Conservation (phyloP, 2,329 filamentous ascomycete genomes). For the Salinomyces thailandicus region DNA sequence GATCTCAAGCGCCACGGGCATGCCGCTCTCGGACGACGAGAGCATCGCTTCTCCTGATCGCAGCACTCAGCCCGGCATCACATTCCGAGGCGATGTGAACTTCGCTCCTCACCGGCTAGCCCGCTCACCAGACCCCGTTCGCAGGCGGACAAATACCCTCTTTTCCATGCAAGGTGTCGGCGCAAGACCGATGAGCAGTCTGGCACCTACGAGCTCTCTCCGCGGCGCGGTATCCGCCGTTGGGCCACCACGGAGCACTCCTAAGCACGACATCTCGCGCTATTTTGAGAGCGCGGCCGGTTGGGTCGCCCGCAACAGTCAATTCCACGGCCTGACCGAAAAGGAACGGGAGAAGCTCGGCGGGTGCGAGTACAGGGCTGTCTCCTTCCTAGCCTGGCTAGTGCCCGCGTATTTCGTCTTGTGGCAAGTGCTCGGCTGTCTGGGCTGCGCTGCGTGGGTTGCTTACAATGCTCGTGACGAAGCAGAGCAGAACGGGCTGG, state of each 20-base stretch:
- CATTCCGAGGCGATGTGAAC: slow-evolving; percentile 22
- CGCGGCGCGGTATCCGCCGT: too few species aligned
- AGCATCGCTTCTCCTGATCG: background rate
- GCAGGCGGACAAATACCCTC: slow-evolving; percentile 16
- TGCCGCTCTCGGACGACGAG: background rate
- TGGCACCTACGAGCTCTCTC: slow-evolving; percentile 10
- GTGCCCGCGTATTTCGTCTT: slow-evolving; percentile 51
- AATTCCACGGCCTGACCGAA: slow-evolving; percentile 44
- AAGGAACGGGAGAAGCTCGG: slow-evolving; percentile 49
- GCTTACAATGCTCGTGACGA: slow-evolving; percentile 40
- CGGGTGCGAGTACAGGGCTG: slow-evolving; percentile 53
- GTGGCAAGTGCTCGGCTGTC: slow-evolving; percentile 49
- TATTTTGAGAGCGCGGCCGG: slow-evolving; percentile 14
- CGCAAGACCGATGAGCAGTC: slow-evolving; percentile 21
- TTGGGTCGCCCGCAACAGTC: slow-evolving; percentile 38
- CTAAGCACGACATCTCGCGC: slow-evolving; percentile 4
- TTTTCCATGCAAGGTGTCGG: slow-evolving; percentile 27
- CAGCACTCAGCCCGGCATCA: slow-evolving; percentile 13
- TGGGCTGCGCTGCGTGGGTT: slow-evolving; percentile 55
- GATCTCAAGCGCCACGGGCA: slow-evolving; percentile 3
- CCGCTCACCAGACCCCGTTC: background rate
- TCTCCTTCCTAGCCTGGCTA: slow-evolving; percentile 47
- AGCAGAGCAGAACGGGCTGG: slow-evolving; percentile 46
- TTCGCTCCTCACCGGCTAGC: slow-evolving; percentile 9
- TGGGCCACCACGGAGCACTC: background rate